These are phyloP conservation scores for Alternaria sp. DNA, from an alignment of 2,329 filamentous ascomycete genomes.

Conservation along the genomic window DNA sequence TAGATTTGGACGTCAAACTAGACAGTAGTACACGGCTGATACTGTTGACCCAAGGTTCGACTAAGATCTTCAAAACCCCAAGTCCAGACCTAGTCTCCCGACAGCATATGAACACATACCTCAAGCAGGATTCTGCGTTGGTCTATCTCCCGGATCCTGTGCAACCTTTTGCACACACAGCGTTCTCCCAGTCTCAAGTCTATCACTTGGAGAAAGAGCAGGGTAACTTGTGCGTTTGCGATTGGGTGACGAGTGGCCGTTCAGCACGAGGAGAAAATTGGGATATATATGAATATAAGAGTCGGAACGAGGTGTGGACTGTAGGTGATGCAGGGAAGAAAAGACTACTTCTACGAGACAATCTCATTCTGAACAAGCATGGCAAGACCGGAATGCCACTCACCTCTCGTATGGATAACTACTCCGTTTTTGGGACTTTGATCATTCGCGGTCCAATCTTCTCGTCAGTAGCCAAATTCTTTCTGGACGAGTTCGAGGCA, in stretches of 20 bases:
- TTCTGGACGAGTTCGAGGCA: conserved; percentile 78
- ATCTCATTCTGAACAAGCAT: conserved; percentile 73
- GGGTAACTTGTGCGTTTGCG: conserved; percentile 76
- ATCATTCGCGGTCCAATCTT: conserved; percentile 80
- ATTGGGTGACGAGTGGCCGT: conserved; percentile 94
- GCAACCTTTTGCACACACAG: conserved; percentile 85
- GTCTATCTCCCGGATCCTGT: conserved; percentile 87
- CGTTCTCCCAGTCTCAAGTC: conserved; percentile 83
- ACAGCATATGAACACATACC: conserved; percentile 59
- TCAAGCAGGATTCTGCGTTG: conserved; percentile 61
- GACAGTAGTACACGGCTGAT: conserved; percentile 70
- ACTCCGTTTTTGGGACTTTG: conserved; percentile 83
- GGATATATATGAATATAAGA: conserved; percentile 80
- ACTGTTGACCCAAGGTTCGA: conserved; percentile 75
- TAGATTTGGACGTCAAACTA: conserved; percentile 75
- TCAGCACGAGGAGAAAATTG: conserved; percentile 87
- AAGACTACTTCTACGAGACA: conserved; percentile 83
- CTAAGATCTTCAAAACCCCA: conserved; percentile 90
- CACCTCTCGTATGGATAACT: conserved; percentile 70
- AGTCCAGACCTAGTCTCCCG: conserved; percentile 55
- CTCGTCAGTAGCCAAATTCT: conserved; percentile 72
- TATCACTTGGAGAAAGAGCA: conserved; percentile 67
- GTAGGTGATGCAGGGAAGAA: conserved; percentile 49
- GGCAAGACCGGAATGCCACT: conserved; percentile 39
- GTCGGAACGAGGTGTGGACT: conserved; percentile 86